Evolutionary conservation across 2,329 filamentous ascomycete genomes (phyloP).

Genomic region (Verticillium longisporum): DNA sequence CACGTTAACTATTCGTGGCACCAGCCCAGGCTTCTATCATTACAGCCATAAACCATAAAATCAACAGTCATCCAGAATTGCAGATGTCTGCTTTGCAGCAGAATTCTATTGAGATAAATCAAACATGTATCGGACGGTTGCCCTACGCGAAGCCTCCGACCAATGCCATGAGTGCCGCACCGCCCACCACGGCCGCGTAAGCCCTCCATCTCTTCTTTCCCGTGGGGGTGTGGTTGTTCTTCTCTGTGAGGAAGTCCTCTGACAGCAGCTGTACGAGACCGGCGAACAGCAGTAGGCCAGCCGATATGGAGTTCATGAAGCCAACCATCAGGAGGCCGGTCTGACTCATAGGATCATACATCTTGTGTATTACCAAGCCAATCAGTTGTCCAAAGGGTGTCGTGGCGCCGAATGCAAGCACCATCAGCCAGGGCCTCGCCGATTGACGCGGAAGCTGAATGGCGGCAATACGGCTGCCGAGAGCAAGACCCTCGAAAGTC

Average conservation of each 20-base stretch:
- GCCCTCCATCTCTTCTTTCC: conserved; percentile 56
- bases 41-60: neutral
- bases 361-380: conserved; percentile 66
- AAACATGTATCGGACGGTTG: neutral
- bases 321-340: conserved; percentile 75
- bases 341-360: conserved; percentile 74
- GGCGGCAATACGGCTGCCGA: conserved; percentile 78
- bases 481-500: conserved; percentile 80
- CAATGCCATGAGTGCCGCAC: conserved; percentile 62
- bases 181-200: conserved; percentile 55
- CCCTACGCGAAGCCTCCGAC: conserved; percentile 65
- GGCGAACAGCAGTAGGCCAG: conserved; percentile 73
- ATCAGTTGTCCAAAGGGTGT: conserved; percentile 62
- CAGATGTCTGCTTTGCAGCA: neutral
- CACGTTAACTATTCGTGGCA: neutral
- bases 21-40: neutral
- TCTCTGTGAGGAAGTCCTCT: conserved; percentile 74
- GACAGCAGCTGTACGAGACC: conserved; percentile 78
- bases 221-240: conserved; percentile 61
- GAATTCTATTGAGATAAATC: neutral
- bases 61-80: neutral
- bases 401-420: conserved; percentile 64
- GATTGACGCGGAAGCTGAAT: conserved; percentile 71
- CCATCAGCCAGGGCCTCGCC: conserved; percentile 76
- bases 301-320: conserved; percentile 80